phyloP scores from a whole-genome alignment of 371 early-diverging fungal species.

The Circinella minor region DNA sequence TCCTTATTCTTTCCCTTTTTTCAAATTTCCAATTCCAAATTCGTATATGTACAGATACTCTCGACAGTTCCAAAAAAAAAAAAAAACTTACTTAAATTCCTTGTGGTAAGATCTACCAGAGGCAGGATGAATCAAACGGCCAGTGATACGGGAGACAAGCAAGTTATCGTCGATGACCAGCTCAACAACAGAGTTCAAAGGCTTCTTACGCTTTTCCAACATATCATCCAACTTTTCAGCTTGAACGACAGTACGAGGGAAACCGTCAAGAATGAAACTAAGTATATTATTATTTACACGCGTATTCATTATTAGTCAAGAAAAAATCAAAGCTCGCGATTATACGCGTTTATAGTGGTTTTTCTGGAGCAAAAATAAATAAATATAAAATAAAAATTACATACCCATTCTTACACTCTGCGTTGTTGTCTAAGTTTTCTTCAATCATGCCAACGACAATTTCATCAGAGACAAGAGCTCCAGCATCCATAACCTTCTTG shows the following conservation, averaged over 20 bases:
- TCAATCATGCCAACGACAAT: slow-evolving; percentile 97
- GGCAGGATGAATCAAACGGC: slow-evolving; percentile 92
- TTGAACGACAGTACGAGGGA: slow-evolving; percentile 99
- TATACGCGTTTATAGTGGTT: not conserved
- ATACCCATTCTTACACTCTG: slow-evolving; percentile 91
- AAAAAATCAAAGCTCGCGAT: not conserved
- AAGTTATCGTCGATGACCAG: slow-evolving; percentile 93
- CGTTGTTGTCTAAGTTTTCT: slow-evolving; percentile 91
- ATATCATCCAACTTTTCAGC: slow-evolving; percentile 98
- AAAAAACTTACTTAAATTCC: slow-evolving; percentile 74
- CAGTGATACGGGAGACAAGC: slow-evolving; percentile 95
- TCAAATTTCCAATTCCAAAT: not conserved
- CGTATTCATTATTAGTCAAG: not conserved
- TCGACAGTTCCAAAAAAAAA: not conserved
- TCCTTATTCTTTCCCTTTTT: not conserved
- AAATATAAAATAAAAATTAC: slow-evolving; percentile 4
- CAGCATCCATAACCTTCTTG: slow-evolving; percentile 98
- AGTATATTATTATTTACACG: not conserved
- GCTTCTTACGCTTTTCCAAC: slow-evolving; percentile 82
- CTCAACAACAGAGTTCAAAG: slow-evolving; percentile 92
- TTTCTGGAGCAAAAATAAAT: not conserved
- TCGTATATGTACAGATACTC: no score
- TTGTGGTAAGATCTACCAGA: slow-evolving; percentile 98
- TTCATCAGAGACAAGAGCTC: slow-evolving; percentile 97
- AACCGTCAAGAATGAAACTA: slow-evolving; percentile 99